These are phyloP conservation scores for Paecilomyces fulvus DNA, from an alignment of 2,329 filamentous ascomycete genomes.

Conservation along the genomic window DNA sequence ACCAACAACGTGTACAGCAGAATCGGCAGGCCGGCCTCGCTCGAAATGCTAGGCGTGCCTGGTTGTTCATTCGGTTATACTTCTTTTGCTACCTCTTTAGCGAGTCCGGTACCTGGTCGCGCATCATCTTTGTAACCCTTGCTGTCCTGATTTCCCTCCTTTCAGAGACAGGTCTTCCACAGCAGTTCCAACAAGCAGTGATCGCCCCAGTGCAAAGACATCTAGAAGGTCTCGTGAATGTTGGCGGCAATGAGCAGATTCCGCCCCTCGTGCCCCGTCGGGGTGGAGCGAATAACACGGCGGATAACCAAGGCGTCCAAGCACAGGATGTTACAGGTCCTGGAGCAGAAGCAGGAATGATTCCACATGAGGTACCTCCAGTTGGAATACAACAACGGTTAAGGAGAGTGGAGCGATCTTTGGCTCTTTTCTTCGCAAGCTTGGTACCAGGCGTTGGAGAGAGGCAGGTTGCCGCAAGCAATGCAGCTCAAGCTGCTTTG, in stretches of 20 bases:
- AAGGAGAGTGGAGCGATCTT: conserved; percentile 44
- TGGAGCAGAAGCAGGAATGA: not conserved
- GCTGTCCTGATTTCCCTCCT: conserved; percentile 32
- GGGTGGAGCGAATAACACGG: conserved; percentile 1
- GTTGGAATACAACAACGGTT: conserved; percentile 22
- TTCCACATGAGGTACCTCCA: conserved; percentile 2
- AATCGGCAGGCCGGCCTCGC: conserved; percentile 27
- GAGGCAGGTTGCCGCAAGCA: conserved; percentile 48
- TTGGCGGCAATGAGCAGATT: conserved; percentile 14
- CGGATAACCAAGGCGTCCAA: not conserved
- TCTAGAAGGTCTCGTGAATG: conserved; percentile 35
- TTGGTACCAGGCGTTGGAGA: conserved; percentile 56
- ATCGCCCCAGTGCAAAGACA: conserved; percentile 35
- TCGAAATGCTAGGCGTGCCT: conserved; percentile 39
- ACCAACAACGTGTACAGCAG: conserved; percentile 16
- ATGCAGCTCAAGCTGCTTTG: conserved; percentile 39
- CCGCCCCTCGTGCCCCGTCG: not conserved
- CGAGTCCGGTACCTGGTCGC: conserved; percentile 38
- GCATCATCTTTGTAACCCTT: conserved; percentile 30
- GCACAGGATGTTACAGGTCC: not conserved
- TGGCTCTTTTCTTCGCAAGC: conserved; percentile 56
- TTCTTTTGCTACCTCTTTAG: conserved; percentile 53
- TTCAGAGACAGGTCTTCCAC: conserved; percentile 33
- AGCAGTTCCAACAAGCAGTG: conserved; percentile 23
- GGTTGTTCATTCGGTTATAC: conserved; percentile 51